phyloP scores from a whole-genome alignment of 495 filamentous ascomycete species.

The Podospora sp. region DNA sequence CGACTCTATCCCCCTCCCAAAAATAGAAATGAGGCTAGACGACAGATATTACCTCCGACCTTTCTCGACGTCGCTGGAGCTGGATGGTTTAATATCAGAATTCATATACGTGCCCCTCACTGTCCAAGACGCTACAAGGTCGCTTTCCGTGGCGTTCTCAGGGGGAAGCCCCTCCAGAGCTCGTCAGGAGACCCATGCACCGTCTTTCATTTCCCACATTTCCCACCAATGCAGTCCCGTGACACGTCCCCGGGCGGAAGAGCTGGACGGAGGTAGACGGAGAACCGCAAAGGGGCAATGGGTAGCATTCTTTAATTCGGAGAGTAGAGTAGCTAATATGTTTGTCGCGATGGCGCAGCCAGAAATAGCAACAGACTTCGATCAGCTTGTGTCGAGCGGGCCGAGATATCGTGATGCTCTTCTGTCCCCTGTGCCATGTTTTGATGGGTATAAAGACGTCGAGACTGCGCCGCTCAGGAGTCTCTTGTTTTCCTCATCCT shows the following conservation, averaged over 20 bases:
- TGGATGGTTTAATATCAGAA: slow-evolving; percentile 3
- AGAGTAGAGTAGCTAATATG: slow-evolving; percentile 6
- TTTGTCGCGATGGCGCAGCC: neutral
- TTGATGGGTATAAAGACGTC: neutral
- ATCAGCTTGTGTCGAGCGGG: slow-evolving; percentile 2
- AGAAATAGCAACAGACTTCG: slow-evolving; percentile 12
- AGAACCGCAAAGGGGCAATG: slow-evolving; percentile 12
- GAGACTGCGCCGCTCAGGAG: neutral
- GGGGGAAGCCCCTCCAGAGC: neutral
- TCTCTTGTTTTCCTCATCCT: neutral
- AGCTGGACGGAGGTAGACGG: neutral
- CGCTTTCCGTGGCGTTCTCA: neutral
- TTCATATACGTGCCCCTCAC: slow-evolving; percentile 11
- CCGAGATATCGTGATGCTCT: neutral
- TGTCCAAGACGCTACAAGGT: neutral
- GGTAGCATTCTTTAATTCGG: slow-evolving; percentile 10
- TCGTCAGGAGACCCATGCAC: slow-evolving; percentile 11
- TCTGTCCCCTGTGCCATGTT: neutral
- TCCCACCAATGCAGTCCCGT: neutral
- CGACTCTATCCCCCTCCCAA: neutral
- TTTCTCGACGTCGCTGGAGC: neutral
- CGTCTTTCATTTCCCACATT: neutral
- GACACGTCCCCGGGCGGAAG: neutral
- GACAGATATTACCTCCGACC: neutral
- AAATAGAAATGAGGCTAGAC: neutral